Conservation (phyloP, 225 moss, liverwort and hornwort genomes). For the Pleurozium schreberi region DNA sequence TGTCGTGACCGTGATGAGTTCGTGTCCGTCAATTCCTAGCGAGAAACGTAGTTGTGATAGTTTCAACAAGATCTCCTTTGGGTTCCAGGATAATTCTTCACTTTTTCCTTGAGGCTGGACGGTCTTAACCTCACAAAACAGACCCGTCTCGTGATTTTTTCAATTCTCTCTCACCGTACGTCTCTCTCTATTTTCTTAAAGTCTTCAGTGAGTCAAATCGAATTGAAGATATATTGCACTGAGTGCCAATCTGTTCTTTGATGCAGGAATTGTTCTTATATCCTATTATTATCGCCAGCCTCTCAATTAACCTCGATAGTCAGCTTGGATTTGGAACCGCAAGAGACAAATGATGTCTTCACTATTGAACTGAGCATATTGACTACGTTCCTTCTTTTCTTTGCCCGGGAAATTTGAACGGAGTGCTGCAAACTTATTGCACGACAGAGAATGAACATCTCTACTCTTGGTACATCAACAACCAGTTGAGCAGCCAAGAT, state of each 20-base stretch:
- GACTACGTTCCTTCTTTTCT: background rate
- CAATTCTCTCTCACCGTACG: background rate
- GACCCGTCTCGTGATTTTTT: background rate
- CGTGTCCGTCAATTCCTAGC: background rate
- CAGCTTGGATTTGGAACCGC: background rate
- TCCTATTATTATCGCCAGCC: background rate
- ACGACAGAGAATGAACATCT: background rate
- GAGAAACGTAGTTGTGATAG: background rate
- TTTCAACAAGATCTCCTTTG: background rate
- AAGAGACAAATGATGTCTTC: conserved; percentile 5
- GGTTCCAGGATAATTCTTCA: background rate
- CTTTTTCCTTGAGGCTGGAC: background rate
- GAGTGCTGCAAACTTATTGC: background rate
- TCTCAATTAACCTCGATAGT: background rate
- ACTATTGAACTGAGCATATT: background rate
- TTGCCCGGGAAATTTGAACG: background rate
- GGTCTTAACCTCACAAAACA: background rate
- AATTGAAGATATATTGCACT: background rate
- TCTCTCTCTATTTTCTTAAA: background rate
- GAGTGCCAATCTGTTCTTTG: background rate
- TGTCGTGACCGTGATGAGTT: background rate
- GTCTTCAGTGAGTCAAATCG: background rate
- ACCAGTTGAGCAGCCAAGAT: background rate
- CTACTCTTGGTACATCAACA: background rate
- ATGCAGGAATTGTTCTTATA: conserved; percentile 4